phyloP scores from a whole-genome alignment of 2,329 filamentous ascomycete species.

The Pyrenophora seminiperda region DNA sequence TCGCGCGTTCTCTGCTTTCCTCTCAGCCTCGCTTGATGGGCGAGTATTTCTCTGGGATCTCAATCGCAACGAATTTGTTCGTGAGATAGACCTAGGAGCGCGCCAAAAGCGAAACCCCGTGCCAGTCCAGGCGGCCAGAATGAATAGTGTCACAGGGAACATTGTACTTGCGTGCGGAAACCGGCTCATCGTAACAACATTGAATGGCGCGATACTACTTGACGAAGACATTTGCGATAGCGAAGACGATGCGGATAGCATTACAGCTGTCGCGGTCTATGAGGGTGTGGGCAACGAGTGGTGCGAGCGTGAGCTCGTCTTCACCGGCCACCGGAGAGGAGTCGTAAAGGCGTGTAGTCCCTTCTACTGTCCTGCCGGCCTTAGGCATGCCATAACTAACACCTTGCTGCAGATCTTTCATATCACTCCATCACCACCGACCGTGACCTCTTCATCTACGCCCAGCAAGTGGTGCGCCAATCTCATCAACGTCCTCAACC shows the following conservation, averaged over 20 bases:
- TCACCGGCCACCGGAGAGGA: constrained; percentile 85
- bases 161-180: constrained; percentile 82
- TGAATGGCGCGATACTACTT: constrained; percentile 84
- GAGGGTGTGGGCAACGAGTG: constrained; percentile 90
- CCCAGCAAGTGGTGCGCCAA: constrained; percentile 70
- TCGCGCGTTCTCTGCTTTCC: constrained; percentile 83
- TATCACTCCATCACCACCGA: constrained; percentile 58
- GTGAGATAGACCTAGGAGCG: constrained; percentile 63
- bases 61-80: constrained; percentile 85
- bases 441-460: constrained; percentile 48
- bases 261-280: constrained; percentile 87
- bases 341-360: constrained; percentile 68
- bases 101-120: constrained; percentile 30
- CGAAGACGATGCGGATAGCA: constrained; percentile 68
- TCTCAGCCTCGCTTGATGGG: constrained; percentile 82
- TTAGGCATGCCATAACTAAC: not conserved
- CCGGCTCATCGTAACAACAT: constrained; percentile 76
- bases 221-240: constrained; percentile 77
- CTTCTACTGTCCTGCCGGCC: not conserved
- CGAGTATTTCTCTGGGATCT: constrained; percentile 91
- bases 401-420: constrained; percentile 58
- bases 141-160: constrained; percentile 90
- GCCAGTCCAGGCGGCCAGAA: constrained; percentile 70
- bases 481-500: constrained; percentile 80
- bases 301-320: constrained; percentile 82